Evolutionary conservation across 1,139 yeast species (phyloP).

Genomic region (Suhomyces panamericanus): DNA sequence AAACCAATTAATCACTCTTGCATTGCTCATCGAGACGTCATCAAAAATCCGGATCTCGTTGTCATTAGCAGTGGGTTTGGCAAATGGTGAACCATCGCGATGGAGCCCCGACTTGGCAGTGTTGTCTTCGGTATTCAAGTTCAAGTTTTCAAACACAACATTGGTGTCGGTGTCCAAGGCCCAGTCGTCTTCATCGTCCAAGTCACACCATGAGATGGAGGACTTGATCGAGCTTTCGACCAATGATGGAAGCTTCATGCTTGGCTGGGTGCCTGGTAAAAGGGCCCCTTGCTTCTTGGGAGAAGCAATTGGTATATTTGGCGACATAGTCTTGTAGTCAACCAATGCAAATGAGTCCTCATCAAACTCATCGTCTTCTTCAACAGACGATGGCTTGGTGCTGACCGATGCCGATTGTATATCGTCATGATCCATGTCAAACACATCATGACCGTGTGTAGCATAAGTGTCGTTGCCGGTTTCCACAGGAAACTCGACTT

Average conservation of each 20-base stretch:
- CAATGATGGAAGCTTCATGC: conserved; percentile 28
- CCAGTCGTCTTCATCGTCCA: conserved; percentile 31
- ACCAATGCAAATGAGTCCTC: conserved; percentile 14
- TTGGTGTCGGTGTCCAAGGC: conserved; percentile 12
- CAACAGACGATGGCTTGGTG: conserved; percentile 13
- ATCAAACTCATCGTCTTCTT: conserved; percentile 11
- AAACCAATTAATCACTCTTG: conserved; percentile 17
- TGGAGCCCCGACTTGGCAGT: conserved; percentile 1
- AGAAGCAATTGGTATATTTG: conserved; percentile 13
- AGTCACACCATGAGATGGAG: conserved; percentile 38
- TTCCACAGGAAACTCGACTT: conserved; percentile 10
- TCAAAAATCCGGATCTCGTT: conserved; percentile 11
- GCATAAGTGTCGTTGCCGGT: conserved; percentile 4
- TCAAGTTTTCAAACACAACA: conserved; percentile 8
- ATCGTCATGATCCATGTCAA: conserved; percentile 36
- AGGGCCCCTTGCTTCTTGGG: conserved; percentile 7
- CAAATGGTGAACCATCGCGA: conserved; percentile 7
- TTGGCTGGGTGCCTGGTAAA: conserved; percentile 2
- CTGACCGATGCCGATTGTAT: conserved; percentile 13
- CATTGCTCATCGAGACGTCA: conserved; percentile 10
- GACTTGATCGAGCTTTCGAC: conserved; percentile 32
- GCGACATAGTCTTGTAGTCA: conserved; percentile 12
- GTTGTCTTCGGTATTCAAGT: conserved; percentile 4
- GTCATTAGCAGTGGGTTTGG: conserved; percentile 7
- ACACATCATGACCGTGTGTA: conserved; percentile 19